Conservation (phyloP, 495 filamentous ascomycete species). For the Letharia lupina region DNA sequence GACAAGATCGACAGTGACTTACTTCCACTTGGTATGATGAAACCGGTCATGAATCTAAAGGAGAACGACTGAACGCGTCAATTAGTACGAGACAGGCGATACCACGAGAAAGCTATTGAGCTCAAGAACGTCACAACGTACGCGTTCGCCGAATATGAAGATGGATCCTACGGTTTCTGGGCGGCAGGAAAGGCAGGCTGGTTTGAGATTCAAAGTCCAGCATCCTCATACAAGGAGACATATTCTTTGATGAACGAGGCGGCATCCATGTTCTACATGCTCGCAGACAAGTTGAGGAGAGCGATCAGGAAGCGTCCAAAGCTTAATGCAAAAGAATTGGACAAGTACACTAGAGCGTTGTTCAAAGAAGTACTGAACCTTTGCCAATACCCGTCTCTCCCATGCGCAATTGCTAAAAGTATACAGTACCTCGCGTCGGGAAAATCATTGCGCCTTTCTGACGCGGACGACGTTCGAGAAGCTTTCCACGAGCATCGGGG, state of each 20-base stretch:
- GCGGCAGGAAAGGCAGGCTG: slow-evolving; percentile 69
- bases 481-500: slow-evolving; percentile 45
- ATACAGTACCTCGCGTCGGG: slow-evolving; percentile 32
- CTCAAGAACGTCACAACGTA: slow-evolving; percentile 55
- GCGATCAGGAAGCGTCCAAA: slow-evolving; percentile 16
- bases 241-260: slow-evolving; percentile 62
- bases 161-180: slow-evolving; percentile 59
- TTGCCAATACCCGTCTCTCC: slow-evolving; percentile 21
- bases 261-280: slow-evolving; percentile 60
- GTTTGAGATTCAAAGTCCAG: slow-evolving; percentile 58
- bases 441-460: slow-evolving; percentile 29
- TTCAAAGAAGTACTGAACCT: slow-evolving; percentile 26
- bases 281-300: slow-evolving; percentile 42
- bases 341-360: slow-evolving; percentile 12
- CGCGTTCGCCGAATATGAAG: slow-evolving; percentile 58
- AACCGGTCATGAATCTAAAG: not conserved
- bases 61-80: slow-evolving; percentile 26
- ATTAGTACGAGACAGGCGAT: slow-evolving; percentile 39
- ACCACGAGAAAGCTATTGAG: slow-evolving; percentile 50
- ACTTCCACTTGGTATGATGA: slow-evolving; percentile 33
- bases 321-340: slow-evolving; percentile 14
- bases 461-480: slow-evolving; percentile 41
- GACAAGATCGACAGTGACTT: slow-evolving; percentile 41
- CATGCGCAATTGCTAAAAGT: slow-evolving; percentile 20
- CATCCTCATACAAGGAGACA: slow-evolving; percentile 49